Evolutionary conservation across 2,329 filamentous ascomycete species (phyloP).

Genomic region (Biscogniauxia sp.): DNA sequence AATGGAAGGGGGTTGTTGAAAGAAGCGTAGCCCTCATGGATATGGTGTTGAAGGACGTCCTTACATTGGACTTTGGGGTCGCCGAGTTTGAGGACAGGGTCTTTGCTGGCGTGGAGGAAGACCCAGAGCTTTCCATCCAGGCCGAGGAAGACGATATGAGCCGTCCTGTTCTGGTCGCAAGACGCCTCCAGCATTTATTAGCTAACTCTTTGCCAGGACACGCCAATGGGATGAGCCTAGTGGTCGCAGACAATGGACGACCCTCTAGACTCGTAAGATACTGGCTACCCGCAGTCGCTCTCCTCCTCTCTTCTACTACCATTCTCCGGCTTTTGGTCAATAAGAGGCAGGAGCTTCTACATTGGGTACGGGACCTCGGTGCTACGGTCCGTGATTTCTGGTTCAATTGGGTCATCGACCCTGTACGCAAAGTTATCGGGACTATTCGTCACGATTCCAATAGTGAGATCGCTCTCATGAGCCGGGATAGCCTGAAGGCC

Average conservation of each 20-base stretch:
- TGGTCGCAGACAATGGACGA: slow-evolving; percentile 67
- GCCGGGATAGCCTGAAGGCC: slow-evolving; percentile 83
- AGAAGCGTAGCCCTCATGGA: slow-evolving; percentile 84
- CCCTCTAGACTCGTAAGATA: slow-evolving; percentile 77
- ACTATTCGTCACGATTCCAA: slow-evolving; percentile 92
- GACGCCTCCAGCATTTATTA: slow-evolving; percentile 68
- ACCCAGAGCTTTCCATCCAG: slow-evolving; percentile 56
- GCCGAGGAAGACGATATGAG: slow-evolving; percentile 45
- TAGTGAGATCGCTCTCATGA: slow-evolving; percentile 96
- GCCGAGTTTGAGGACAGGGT: slow-evolving; percentile 65
- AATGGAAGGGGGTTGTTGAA: slow-evolving; percentile 71
- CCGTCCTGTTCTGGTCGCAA: slow-evolving; percentile 60
- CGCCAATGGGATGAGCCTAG: slow-evolving; percentile 49
- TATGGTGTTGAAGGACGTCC: slow-evolving; percentile 72
- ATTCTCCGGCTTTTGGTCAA: slow-evolving; percentile 76
- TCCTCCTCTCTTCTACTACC: slow-evolving; percentile 81
- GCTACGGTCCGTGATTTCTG: slow-evolving; percentile 84
- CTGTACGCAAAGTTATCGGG: slow-evolving; percentile 75
- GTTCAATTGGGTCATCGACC: slow-evolving; percentile 93
- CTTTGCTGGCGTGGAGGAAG: slow-evolving; percentile 60
- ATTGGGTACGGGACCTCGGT: slow-evolving; percentile 79
- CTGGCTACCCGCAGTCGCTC: slow-evolving; percentile 74
- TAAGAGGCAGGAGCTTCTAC: slow-evolving; percentile 70
- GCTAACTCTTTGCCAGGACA: slow-evolving; percentile 67
- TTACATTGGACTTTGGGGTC: slow-evolving; percentile 59